Evolutionary conservation across 2,329 filamentous ascomycete species (phyloP), one percentile per base, ranked within the genome.

Genomic region (Alternaria sp.): DNA sequence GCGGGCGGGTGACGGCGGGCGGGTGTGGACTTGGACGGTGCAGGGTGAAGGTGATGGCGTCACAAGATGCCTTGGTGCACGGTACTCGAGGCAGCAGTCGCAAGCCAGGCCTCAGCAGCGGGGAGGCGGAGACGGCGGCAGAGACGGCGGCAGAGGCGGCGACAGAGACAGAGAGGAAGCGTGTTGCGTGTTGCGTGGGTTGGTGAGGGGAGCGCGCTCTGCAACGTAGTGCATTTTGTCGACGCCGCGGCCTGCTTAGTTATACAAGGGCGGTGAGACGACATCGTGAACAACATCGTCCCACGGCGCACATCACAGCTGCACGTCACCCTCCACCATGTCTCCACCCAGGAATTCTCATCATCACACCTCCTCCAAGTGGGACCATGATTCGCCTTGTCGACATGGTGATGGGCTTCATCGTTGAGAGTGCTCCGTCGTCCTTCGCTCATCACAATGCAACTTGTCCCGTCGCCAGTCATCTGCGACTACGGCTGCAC

Each of bases 241-340:
- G 37, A 40, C 37, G 37, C 37, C 37, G 21, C 10, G 23, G 29
- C 41, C 9, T 42, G 55, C 50, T 54, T 58, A 54, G 51, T 39
- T 42, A 44, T 48, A 39, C 42, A 58, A 58, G 37, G 55, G 55
- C 55, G 55, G 55, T 58, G 55, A 58, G 51, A 34, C 29, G 26
- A n/a, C 8, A 54, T 54, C 41, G 51, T 54, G 51, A 53, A 45
- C 23, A 33, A 17, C 29, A 53, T 46, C 51, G 40, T 29, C 51
- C 31, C 29, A 45, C 31, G 31, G 37, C 29, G 41, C 41, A 28
- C 50, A 54, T 54, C 51, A 51, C 24, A 11, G 28, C 50, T 52
- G 50, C 50, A 52, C 39, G 28, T 33, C 39, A 42, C 33, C 24
- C 45, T 39, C 33, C 17, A 21, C 34, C 34, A 40, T 29, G 29